These are phyloP conservation scores for Fusarium sp. DNA, from an alignment of 2,329 filamentous ascomycete genomes.

Conservation along the genomic window DNA sequence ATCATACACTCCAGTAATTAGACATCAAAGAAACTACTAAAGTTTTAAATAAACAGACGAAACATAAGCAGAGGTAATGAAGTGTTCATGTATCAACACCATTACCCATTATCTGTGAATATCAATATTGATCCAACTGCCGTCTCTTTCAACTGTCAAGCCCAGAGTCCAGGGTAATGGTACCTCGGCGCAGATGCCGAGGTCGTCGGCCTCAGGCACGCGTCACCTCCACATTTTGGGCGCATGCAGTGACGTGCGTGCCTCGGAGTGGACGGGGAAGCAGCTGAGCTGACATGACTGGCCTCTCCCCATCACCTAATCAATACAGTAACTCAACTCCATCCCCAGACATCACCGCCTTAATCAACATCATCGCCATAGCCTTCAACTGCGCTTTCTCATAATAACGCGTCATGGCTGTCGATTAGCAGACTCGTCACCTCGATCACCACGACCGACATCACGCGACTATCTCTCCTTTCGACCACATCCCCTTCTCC, in stretches of 20 bases:
- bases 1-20: not conserved
- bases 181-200: constrained; percentile 32
- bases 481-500: constrained; percentile 22
- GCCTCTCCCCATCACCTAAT: constrained; percentile 16
- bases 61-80: no score
- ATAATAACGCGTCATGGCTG: constrained; percentile 38
- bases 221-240: constrained; percentile 40
- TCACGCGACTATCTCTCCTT: constrained; percentile 35
- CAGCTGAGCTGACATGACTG: constrained; percentile 19
- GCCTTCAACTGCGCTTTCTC: not conserved
- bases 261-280: constrained; percentile 41
- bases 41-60: no score
- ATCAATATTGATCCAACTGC: not conserved
- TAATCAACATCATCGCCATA: constrained; percentile 19
- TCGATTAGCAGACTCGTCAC: constrained; percentile 23
- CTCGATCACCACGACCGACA: constrained; percentile 21
- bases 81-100: fast-evolving
- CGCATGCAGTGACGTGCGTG: constrained; percentile 45
- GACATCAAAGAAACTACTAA: not conserved
- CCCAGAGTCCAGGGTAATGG: constrained; percentile 32
- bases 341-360: constrained; percentile 29
- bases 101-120: not conserved
- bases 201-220: constrained; percentile 45
- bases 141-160: constrained; percentile 5
- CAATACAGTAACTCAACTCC: constrained; percentile 16